These are phyloP conservation scores for Sphagnurus paluster DNA, from an alignment of 1,284 basidiomycete species.

Conservation along the genomic window DNA sequence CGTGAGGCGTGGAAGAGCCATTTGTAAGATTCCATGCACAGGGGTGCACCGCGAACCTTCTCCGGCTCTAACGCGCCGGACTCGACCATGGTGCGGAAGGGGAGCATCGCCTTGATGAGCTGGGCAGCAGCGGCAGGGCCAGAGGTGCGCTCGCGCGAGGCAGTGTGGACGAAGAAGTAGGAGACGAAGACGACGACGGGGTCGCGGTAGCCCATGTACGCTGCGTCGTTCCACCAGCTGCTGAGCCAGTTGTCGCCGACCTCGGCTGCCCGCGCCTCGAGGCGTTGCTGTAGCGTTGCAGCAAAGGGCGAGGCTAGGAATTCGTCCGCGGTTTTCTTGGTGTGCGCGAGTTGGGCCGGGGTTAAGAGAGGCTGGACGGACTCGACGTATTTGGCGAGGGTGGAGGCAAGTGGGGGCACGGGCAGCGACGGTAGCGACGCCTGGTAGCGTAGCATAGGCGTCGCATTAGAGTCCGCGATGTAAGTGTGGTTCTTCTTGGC, in stretches of 20 bases:
- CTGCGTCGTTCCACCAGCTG: slow-evolving; percentile 98
- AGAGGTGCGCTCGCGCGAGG: slow-evolving; percentile 61
- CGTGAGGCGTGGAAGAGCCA: slow-evolving; percentile 94
- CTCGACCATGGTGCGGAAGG: slow-evolving; percentile 82
- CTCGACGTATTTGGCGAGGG: slow-evolving; percentile 85
- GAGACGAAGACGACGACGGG: slow-evolving; percentile 93
- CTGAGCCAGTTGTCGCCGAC: slow-evolving; percentile 80
- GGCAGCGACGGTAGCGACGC: slow-evolving; percentile 81
- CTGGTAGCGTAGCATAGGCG: slow-evolving; percentile 80
- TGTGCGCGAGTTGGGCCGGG: slow-evolving; percentile 58
- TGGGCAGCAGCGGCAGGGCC: slow-evolving; percentile 70
- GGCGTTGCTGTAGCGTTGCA: slow-evolving; percentile 76
- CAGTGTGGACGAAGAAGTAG: slow-evolving; percentile 93
- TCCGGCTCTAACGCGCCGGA: slow-evolving; percentile 89
- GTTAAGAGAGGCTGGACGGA: slow-evolving; percentile 77
- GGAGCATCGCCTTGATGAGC: slow-evolving; percentile 80
- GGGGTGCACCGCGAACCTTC: slow-evolving; percentile 76
- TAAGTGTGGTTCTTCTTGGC: slow-evolving; percentile 17
- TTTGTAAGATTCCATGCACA: slow-evolving; percentile 96
- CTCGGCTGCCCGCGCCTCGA: slow-evolving; percentile 72
- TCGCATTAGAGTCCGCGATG: slow-evolving; percentile 15
- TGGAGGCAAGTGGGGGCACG: slow-evolving; percentile 80
- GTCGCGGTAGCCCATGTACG: slow-evolving; percentile 85
- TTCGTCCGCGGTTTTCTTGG: slow-evolving; percentile 59
- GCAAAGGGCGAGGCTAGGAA: slow-evolving; percentile 77